Evolutionary conservation across 495 filamentous ascomycete species (phyloP), one percentile per base, ranked within the genome.

Genomic region (Amniculicola lignicola): DNA sequence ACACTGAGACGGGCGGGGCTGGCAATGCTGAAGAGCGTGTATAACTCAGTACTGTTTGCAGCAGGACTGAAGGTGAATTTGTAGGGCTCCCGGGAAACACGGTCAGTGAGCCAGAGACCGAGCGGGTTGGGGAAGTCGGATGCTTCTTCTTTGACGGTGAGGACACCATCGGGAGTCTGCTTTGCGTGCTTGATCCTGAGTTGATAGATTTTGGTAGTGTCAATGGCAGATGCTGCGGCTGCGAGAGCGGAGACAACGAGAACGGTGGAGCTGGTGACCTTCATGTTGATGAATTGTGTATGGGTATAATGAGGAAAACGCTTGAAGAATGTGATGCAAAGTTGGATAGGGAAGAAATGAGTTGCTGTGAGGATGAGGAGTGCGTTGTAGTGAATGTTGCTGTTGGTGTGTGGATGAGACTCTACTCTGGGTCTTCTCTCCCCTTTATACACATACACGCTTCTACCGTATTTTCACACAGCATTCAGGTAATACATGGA

Each of bases 51-150:
- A 18, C 36, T 29, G 3, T 14, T 19, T 14, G 44, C 4, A 11
- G 44, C 31, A 2, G 44, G 3, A 9, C 27, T 15, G 28, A 47
- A 21, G 7, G 22, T 47, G n/a, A 31, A n/a, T 35, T 47, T 14
- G 44, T 47, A 47, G n/a, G 44, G 14, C 11, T 11, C 24, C 15
- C 44, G 44, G 15, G 28, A 4, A 1, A 4, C n/a, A 16, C 44
- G 36, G 36, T 39, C 44, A 19, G 44, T 33, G 28, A n/a, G 15
- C 44, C 44, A 47, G 27, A 47, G n/a, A 10, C 44, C 44, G 2
- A 47, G 24, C 16, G 44, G 22, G 27, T 47, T 47, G 44, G 24
- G 24, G 4, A 16, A 14, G 44, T 5, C 36, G 2, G 44, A 18
- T 2, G 4, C 44, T 14, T 4, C 44, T 11, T 33, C n/a, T 28